A percentile compares a stretch with the other conserved stretches of the same genome.
These are phyloP conservation scores for Alternaria panax DNA, from an alignment of 2,329 filamentous ascomycete species.

Conservation along the genomic window DNA sequence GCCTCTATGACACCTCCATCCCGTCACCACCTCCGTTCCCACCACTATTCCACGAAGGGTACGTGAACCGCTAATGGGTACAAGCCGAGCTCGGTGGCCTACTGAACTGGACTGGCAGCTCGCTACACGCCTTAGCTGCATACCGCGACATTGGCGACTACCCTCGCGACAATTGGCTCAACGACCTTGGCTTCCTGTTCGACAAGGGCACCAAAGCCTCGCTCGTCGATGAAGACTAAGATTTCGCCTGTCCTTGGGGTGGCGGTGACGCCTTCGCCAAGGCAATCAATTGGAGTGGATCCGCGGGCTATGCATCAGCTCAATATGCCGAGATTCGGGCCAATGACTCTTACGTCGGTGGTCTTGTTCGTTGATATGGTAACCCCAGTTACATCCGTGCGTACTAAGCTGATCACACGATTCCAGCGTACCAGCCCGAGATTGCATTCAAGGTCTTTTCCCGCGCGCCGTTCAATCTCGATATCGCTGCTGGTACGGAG, in stretches of 20 bases:
- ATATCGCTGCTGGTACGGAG: slow-evolving; percentile 56
- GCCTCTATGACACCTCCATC: slow-evolving; percentile 30
- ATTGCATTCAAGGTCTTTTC: slow-evolving; percentile 61
- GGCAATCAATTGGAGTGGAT: slow-evolving; percentile 49
- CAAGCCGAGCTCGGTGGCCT: slow-evolving; percentile 20
- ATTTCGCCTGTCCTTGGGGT: slow-evolving; percentile 46
- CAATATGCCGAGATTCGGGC: slow-evolving; percentile 47
- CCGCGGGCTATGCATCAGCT: slow-evolving; percentile 30
- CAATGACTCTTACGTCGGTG: slow-evolving; percentile 49
- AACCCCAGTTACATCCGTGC: slow-evolving; percentile 51
- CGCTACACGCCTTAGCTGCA: slow-evolving; percentile 26
- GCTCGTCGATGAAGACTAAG: slow-evolving; percentile 36
- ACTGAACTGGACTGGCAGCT: slow-evolving; percentile 23
- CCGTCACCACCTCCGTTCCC: slow-evolving; percentile 35
- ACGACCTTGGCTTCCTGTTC: slow-evolving; percentile 58
- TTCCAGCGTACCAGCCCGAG: slow-evolving; percentile 53
- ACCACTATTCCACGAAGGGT: slow-evolving; percentile 19
- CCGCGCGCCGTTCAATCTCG: slow-evolving; percentile 53
- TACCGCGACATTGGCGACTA: slow-evolving; percentile 51
- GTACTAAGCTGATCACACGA: slow-evolving; percentile 52
- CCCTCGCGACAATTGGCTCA: slow-evolving; percentile 53
- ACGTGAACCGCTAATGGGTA: slow-evolving; percentile 22
- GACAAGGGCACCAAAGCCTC: slow-evolving; percentile 48
- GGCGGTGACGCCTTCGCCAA: slow-evolving; percentile 51
- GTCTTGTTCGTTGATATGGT: slow-evolving; percentile 53